These are phyloP conservation scores for Saccharomyces mikatae DNA, from an alignment of 805 yeast genomes.

Conservation along the genomic window DNA sequence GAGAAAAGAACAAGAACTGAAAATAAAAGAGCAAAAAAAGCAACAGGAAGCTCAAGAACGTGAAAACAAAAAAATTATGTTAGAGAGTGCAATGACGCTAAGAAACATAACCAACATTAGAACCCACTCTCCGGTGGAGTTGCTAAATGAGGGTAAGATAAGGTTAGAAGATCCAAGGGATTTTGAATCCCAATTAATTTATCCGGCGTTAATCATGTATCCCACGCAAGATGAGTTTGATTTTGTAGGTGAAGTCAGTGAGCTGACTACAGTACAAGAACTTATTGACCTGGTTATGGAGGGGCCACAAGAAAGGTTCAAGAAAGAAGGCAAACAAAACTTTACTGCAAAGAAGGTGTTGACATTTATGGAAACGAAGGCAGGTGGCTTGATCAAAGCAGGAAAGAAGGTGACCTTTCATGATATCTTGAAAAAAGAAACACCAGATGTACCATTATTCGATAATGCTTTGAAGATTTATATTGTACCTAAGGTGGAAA, in stretches of 20 bases:
- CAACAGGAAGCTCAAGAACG: constrained; percentile 24
- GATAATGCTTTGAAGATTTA: constrained; percentile 66
- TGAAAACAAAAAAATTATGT: constrained; percentile 35
- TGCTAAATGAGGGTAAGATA: constrained; percentile 45
- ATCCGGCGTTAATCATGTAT: constrained; percentile 74
- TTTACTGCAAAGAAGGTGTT: constrained; percentile 55
- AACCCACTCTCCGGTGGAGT: constrained; percentile 47
- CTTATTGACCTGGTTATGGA: constrained; percentile 51
- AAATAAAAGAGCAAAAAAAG: constrained; percentile 24
- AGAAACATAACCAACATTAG: constrained; percentile 48
- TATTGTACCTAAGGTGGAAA: constrained; percentile 67
- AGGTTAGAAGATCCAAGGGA: constrained; percentile 58
- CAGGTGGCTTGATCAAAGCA: constrained; percentile 79
- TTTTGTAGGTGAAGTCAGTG: constrained; percentile 67
- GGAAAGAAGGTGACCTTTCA: constrained; percentile 69
- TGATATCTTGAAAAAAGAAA: constrained; percentile 51
- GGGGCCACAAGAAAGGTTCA: constrained; percentile 65
- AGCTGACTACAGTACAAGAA: constrained; percentile 58
- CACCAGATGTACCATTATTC: constrained; percentile 66
- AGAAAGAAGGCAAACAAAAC: constrained; percentile 47
- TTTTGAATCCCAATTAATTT: constrained; percentile 66
- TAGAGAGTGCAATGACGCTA: constrained; percentile 52
- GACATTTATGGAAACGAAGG: constrained; percentile 70
- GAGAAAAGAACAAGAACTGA: constrained; percentile 32
- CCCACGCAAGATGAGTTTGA: constrained; percentile 84